Evolutionary conservation across 2,329 filamentous ascomycete species (phyloP), one percentile per base, ranked within the genome.

Genomic region (Botryotinia convoluta): DNA sequence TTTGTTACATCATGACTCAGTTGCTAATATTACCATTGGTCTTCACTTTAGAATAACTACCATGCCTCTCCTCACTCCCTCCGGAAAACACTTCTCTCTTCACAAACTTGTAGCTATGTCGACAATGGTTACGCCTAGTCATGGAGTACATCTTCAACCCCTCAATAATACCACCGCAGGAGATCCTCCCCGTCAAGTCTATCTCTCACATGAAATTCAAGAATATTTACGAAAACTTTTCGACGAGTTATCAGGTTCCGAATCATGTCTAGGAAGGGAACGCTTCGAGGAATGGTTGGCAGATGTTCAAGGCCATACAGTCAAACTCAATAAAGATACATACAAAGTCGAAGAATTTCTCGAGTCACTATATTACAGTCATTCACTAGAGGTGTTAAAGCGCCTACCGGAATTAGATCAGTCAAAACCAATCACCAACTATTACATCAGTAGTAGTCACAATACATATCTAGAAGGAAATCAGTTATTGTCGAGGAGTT

Each of bases 371-470:
- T 81, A 79, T 62, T 77, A 77, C n/a, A 77, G 76, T 61, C 61
- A 75, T 57, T 79, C 75, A 35, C 75, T 81, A n/a, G 78, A 81
- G 69, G 76, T 76, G n/a, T 69, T 78, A 61, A 77, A 75, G 51
- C 72, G 73, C 6, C 32, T 76, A 9, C 61, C 74, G 18, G 76
- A 78, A 35, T 79, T 80, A 74, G 79, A 81, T 62, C 74, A 79
- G 60, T 76, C 77, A 10, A 80, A 74, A 71, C 80, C 80, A 7
- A 78, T 81, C 62, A 82, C 79, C 75, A 94, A 97, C 81, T 98
- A 98, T 84, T 98, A 94, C 82, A 95, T 98, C 81, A 97, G 92
- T 75, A 97, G 93, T 77, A 97, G 94, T 80, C 95, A 98, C 84
- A 98, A 98, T 81, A 98, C 95, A 0, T 98, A 97, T 81, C 85